Conservation (phyloP, 139 green algal species). For the Nannochloris sp. region DNA sequence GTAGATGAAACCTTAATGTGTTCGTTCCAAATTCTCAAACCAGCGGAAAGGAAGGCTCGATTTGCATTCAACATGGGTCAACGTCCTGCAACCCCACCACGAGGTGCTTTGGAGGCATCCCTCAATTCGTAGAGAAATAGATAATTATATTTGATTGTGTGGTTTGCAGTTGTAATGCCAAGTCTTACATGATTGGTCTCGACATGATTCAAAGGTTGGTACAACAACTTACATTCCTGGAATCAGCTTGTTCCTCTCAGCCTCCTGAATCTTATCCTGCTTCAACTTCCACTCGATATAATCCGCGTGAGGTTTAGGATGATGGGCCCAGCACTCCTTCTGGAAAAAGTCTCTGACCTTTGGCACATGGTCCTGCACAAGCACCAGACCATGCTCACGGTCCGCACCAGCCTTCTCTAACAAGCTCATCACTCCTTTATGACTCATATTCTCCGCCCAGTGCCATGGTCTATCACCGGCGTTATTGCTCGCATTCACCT, state of each 20-base stretch:
- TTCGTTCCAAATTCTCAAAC: constrained; percentile 98
- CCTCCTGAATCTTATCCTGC: constrained; percentile 47
- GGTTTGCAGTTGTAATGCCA: constrained; percentile 1
- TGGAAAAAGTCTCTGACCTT: constrained; percentile 95
- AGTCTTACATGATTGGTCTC: not conserved
- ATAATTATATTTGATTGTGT: not conserved
- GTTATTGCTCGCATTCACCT: constrained; percentile 89
- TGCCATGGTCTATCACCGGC: constrained; percentile 81
- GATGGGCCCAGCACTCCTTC: constrained; percentile 78
- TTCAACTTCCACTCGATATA: constrained; percentile 61
- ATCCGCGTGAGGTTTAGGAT: constrained; percentile 80
- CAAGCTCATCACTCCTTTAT: constrained; percentile 58
- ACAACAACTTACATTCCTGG: constrained; percentile 14
- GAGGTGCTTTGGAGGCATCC: constrained; percentile 2
- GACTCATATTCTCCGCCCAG: constrained; percentile 70
- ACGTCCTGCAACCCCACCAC: constrained; percentile 23
- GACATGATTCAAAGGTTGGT: not conserved
- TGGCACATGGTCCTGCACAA: constrained; percentile 88
- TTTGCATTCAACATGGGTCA: constrained; percentile 41
- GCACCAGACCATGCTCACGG: constrained; percentile 64
- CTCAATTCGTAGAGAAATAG: not conserved
- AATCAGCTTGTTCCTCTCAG: constrained; percentile 42
- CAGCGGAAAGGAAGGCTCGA: constrained; percentile 89
- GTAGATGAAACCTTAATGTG: constrained; percentile 99
- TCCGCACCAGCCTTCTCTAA: constrained; percentile 71